phyloP scores from a whole-genome alignment of 768 basidiomycete species.

The Lactarius psammicola region DNA sequence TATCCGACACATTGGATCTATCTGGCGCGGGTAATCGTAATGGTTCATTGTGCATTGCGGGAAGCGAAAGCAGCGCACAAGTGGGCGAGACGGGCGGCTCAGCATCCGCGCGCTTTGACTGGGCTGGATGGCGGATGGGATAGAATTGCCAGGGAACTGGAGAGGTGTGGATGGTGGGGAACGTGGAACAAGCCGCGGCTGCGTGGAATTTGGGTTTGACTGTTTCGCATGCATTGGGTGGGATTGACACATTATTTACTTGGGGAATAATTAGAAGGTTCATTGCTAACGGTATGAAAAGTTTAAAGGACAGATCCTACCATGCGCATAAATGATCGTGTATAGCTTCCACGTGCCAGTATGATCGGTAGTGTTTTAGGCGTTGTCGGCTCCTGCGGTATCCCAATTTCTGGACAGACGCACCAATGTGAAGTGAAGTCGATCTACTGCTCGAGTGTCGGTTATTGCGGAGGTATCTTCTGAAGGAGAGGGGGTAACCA shows the following conservation, averaged over 20 bases:
- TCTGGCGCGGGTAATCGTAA: conserved; percentile 7
- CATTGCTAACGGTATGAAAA: neutral
- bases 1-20: neutral
- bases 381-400: neutral
- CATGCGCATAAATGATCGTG: neutral
- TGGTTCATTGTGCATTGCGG: neutral
- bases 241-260: neutral
- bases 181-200: conserved; percentile 10
- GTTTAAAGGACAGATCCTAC: neutral
- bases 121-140: conserved; percentile 24
- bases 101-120: conserved; percentile 9
- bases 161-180: conserved; percentile 19
- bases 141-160: conserved; percentile 10
- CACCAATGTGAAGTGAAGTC: neutral
- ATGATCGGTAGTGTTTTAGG: conserved; percentile 3
- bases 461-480: neutral
- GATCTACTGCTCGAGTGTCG: neutral
- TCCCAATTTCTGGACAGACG: neutral
- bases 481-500: neutral
- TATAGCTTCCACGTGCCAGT: neutral
- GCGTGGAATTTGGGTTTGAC: conserved; percentile 2
- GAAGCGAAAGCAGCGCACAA: conserved; percentile 6
- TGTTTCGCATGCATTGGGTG: too few relatives aligned
- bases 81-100: conserved; percentile 16
- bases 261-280: neutral